Conservation (phyloP, 2,329 filamentous ascomycete genomes). For the Escovopsis sp. region DNA sequence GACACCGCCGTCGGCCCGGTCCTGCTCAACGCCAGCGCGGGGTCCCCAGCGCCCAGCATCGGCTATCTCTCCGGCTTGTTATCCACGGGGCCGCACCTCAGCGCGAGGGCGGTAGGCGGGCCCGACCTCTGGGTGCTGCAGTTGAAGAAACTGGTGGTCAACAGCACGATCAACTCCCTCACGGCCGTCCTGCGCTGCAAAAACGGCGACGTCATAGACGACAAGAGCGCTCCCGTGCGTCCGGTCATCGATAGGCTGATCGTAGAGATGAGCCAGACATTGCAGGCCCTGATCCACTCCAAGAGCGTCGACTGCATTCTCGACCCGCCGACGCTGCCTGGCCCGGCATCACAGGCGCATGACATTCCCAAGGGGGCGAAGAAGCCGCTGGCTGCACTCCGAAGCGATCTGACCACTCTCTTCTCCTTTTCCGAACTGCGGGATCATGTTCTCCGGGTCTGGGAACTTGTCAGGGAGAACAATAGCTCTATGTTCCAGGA, state of each 20-base stretch:
- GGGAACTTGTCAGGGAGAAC: slow-evolving; percentile 34
- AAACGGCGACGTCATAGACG: slow-evolving; percentile 62
- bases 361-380: not conserved
- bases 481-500: slow-evolving; percentile 50
- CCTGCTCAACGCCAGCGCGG: slow-evolving; percentile 10
- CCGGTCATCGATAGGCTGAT: slow-evolving; percentile 54
- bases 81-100: slow-evolving; percentile 26
- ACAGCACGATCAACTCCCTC: slow-evolving; percentile 71
- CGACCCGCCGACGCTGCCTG: not conserved
- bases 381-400: not conserved
- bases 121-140: slow-evolving; percentile 44
- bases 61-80: slow-evolving; percentile 28
- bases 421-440: slow-evolving; percentile 28
- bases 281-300: slow-evolving; percentile 51
- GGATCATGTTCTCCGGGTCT: slow-evolving; percentile 30
- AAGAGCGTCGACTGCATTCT: slow-evolving; percentile 29
- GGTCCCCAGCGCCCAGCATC: slow-evolving; percentile 4
- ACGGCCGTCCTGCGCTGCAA: slow-evolving; percentile 61
- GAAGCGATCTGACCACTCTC: slow-evolving; percentile 10
- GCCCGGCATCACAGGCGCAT: not conserved
- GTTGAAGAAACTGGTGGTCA: slow-evolving; percentile 74
- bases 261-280: slow-evolving; percentile 58
- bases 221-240: slow-evolving; percentile 32
- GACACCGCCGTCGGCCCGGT: slow-evolving; percentile 33
- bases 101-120: slow-evolving; percentile 22